phyloP scores from a whole-genome alignment of 2,329 filamentous ascomycete genomes.

The Pyrenophora teres region DNA sequence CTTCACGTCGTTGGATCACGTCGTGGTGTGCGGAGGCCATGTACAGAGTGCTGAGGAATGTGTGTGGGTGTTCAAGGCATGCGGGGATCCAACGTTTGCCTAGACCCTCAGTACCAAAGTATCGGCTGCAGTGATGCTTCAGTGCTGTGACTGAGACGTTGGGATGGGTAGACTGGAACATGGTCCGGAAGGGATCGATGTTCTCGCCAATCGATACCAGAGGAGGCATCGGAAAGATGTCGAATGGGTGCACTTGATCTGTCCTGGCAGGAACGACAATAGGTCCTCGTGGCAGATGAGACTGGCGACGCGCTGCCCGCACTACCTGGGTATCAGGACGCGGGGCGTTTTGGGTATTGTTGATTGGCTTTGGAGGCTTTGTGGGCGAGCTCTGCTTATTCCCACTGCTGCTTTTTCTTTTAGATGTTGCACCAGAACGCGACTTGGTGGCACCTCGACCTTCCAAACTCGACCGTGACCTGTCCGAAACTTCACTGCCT shows the following conservation, averaged over 20 bases:
- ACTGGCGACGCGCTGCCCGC: constrained; percentile 10
- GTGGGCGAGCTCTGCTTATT: constrained; percentile 12
- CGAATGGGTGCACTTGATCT: constrained; percentile 25
- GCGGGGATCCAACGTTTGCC: constrained; percentile 43
- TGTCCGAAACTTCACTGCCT: constrained; percentile 26
- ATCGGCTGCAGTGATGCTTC: constrained; percentile 42
- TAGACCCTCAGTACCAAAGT: constrained; percentile 43
- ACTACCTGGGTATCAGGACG: constrained; percentile 13
- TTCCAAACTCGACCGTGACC: constrained; percentile 19
- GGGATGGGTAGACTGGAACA: constrained; percentile 39
- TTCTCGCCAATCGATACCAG: constrained; percentile 38
- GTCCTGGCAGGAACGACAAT: constrained; percentile 28
- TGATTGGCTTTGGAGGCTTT: constrained; percentile 6
- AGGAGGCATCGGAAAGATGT: constrained; percentile 16
- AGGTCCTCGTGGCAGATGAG: constrained; percentile 23
- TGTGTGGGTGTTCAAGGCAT: constrained; percentile 39
- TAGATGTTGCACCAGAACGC: constrained; percentile 4
- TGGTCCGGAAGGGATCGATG: constrained; percentile 44
- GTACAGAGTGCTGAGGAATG: constrained; percentile 46
- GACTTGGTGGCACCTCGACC: constrained; percentile 18
- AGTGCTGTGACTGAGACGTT: constrained; percentile 39
- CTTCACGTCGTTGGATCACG: constrained; percentile 25
- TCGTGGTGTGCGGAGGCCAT: constrained; percentile 43
- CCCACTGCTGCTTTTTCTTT: neutral
- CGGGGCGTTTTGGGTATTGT: constrained; percentile 1